Evolutionary conservation across 345 rosid genomes (phyloP).

Genomic region (Populus ilicifolia): DNA sequence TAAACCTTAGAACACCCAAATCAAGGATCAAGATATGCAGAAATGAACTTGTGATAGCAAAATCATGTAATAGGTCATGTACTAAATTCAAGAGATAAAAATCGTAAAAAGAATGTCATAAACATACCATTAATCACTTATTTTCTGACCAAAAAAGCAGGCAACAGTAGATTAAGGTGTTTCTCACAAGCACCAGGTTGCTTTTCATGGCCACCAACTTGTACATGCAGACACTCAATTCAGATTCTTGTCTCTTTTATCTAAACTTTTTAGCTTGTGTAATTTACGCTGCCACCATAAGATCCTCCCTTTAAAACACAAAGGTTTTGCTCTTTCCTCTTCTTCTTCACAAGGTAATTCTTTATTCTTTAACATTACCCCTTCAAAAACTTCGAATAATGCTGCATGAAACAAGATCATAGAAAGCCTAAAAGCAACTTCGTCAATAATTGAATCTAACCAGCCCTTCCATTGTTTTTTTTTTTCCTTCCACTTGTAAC

Average conservation of each 20-base stretch:
- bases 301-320: neutral
- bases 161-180: too few relatives aligned
- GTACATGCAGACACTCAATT: neutral
- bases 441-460: neutral
- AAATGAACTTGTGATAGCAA: too few relatives aligned
- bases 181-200: neutral
- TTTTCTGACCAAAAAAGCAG: too few relatives aligned
- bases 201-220: neutral
- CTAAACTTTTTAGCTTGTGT: neutral
- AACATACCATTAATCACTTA: too few relatives aligned
- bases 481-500: neutral
- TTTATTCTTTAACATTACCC: neutral
- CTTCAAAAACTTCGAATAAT: neutral
- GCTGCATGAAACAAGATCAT: neutral
- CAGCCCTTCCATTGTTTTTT: neutral
- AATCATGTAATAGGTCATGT: too few relatives aligned
- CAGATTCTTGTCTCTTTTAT: neutral
- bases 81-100: too few relatives aligned
- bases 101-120: too few relatives aligned
- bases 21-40: too few relatives aligned
- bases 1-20: too few relatives aligned
- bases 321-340: neutral
- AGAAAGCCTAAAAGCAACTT: neutral
- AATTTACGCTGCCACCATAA: too few relatives aligned
- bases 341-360: neutral